Conservation (phyloP, 345 rosid species). For the Litchi chinensis region DNA sequence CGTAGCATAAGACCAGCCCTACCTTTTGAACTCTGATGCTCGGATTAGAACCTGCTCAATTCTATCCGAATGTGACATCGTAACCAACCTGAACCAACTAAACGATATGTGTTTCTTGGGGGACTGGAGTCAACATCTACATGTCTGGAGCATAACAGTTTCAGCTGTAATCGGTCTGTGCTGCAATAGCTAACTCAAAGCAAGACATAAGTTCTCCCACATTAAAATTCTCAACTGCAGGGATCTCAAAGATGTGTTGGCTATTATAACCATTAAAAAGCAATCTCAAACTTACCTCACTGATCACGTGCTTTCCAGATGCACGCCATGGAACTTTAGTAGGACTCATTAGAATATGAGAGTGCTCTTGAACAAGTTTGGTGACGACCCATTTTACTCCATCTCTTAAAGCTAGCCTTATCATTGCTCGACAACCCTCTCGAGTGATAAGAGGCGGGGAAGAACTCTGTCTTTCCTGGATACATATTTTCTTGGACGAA, state of each 20-base stretch:
- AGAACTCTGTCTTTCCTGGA: conserved; percentile 25
- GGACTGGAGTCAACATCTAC: background rate
- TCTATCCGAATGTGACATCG: background rate
- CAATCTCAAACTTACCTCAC: conserved; percentile 18
- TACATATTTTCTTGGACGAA: conserved; percentile 13
- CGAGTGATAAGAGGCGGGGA: conserved; percentile 19
- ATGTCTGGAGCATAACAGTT: background rate
- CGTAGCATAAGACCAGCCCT: background rate
- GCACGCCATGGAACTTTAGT: conserved; percentile 23
- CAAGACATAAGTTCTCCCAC: background rate
- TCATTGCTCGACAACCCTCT: conserved; percentile 24
- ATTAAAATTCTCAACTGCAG: background rate
- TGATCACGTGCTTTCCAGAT: conserved; percentile 16
- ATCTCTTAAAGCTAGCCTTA: conserved; percentile 20
- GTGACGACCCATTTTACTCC: conserved; percentile 20
- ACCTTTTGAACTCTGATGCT: background rate
- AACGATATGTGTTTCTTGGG: background rate
- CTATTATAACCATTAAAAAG: background rate
- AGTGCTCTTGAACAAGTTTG: conserved; percentile 26
- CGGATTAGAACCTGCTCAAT: background rate
- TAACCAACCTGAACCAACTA: background rate
- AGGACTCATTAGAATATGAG: conserved; percentile 16
- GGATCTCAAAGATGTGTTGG: background rate
- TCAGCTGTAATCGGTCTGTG: background rate
- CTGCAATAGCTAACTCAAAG: background rate